Evolutionary conservation across 768 basidiomycete species (phyloP).

Genomic region (Boletus rex-veris): DNA sequence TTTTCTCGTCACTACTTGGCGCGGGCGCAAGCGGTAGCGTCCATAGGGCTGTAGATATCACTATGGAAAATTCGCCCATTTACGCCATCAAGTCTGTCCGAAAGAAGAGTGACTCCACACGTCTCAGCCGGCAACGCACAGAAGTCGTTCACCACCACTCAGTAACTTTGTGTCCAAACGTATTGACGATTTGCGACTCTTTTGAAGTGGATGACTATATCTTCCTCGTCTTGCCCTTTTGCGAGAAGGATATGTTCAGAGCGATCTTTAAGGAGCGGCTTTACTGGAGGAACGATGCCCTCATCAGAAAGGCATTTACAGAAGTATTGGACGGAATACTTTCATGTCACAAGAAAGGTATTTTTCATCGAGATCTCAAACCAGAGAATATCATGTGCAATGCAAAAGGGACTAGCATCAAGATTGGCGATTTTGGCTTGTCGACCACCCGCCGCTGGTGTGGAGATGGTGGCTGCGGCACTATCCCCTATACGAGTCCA

Average conservation of each 20-base stretch:
- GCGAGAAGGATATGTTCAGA: constrained; percentile 62
- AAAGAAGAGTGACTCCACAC: constrained; percentile 45
- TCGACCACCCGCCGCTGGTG: constrained; percentile 45
- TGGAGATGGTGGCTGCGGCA: constrained; percentile 56
- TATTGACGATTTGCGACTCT: constrained; percentile 64
- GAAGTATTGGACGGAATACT: constrained; percentile 78
- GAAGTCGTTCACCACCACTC: constrained; percentile 57
- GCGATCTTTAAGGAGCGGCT: constrained; percentile 46
- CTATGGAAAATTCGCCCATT: constrained; percentile 36
- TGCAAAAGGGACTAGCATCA: constrained; percentile 48
- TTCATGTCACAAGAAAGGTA: constrained; percentile 63
- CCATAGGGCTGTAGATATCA: constrained; percentile 63
- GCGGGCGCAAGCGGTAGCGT: constrained; percentile 76
- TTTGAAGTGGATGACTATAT: constrained; percentile 56
- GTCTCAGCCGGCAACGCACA: constrained; percentile 57
- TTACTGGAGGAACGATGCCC: constrained; percentile 54
- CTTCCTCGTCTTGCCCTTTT: constrained; percentile 65
- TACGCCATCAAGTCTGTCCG: constrained; percentile 77
- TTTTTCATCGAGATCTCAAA: constrained; percentile 86
- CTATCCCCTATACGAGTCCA: constrained; percentile 64
- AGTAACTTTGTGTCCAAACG: constrained; percentile 44
- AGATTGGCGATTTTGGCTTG: constrained; percentile 78
- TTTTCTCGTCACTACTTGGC: constrained; percentile 62
- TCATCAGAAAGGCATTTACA: constrained; percentile 65
- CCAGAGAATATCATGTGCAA: constrained; percentile 77